Percentiles rank a stretch among this genome's conserved stretches.
These are phyloP conservation scores for Seiridium unicorne DNA, from an alignment of 2,329 filamentous ascomycete genomes.

Conservation along the genomic window DNA sequence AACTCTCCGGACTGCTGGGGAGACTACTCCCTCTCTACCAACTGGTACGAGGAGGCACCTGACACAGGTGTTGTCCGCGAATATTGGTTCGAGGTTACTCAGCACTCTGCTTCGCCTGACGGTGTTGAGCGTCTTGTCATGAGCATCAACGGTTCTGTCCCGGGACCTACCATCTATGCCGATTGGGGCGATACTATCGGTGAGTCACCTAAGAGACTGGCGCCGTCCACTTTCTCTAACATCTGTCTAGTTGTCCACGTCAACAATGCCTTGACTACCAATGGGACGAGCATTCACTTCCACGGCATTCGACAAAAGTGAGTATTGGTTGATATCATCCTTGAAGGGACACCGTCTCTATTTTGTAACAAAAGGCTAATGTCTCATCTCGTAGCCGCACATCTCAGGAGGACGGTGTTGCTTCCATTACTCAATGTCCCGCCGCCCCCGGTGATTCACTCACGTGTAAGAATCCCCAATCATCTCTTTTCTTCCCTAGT, in stretches of 20 bases:
- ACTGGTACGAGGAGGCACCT: conserved; percentile 28
- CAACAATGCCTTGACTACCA: conserved; percentile 47
- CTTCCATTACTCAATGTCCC: conserved; percentile 47
- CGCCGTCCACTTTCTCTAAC: background rate
- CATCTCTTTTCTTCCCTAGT: background rate
- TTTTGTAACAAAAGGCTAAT: background rate
- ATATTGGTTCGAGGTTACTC: conserved; percentile 21
- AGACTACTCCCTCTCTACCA: conserved; percentile 34
- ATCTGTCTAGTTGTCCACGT: conserved; percentile 44
- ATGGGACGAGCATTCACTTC: conserved; percentile 63
- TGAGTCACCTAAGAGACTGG: conserved; percentile 12
- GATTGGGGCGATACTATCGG: conserved; percentile 46
- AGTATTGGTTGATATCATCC: background rate
- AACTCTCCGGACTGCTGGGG: conserved; percentile 26
- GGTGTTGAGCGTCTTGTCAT: conserved; percentile 23
- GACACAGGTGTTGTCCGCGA: conserved; percentile 37
- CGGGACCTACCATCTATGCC: conserved; percentile 34
- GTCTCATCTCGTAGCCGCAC: conserved; percentile 29
- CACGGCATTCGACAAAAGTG: conserved; percentile 58
- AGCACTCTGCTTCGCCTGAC: conserved; percentile 29
- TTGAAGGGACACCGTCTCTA: background rate
- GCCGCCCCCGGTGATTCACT: conserved; percentile 47
- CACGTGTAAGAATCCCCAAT: conserved; percentile 47
- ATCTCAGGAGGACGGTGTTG: conserved; percentile 57
- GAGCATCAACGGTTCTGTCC: conserved; percentile 39